A percentile compares a stretch with the other conserved stretches of the same genome.
phyloP scores from a whole-genome alignment of 1,284 basidiomycete species.

The Exobasidium cylindrosporum region DNA sequence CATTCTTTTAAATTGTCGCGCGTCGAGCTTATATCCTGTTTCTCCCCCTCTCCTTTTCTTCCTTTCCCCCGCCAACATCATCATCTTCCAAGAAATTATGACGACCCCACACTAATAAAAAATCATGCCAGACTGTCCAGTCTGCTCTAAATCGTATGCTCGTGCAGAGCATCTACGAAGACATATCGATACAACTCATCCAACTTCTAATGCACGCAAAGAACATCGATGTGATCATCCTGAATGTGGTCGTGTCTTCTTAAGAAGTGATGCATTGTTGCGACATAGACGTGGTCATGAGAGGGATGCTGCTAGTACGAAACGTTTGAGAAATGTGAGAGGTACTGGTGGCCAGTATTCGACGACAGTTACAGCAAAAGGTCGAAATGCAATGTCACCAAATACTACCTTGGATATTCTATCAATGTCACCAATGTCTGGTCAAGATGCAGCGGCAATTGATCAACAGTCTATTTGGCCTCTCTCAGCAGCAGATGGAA shows the following conservation, averaged over 20 bases:
- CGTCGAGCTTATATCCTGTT: no score
- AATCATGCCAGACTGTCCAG: neutral
- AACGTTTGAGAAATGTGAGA: neutral
- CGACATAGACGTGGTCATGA: constrained; percentile 1
- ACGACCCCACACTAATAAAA: no score
- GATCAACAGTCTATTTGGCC: neutral
- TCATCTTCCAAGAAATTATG: no score
- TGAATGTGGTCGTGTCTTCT: neutral
- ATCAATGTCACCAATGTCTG: neutral
- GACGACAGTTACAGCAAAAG: neutral
- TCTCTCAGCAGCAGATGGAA: neutral
- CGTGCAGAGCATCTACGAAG: constrained; percentile 49
- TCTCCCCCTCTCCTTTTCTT: no score
- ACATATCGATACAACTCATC: constrained; percentile 23
- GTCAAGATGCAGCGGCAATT: neutral
- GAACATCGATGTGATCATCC: neutral
- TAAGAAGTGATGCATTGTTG: constrained; percentile 1
- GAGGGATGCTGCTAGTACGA: neutral
- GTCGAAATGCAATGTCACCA: neutral
- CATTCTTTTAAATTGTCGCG: no score
- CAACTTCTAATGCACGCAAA: neutral
- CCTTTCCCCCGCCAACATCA: no score
- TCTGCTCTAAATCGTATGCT: constrained; percentile 46
- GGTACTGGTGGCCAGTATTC: neutral
- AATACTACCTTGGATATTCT: neutral